Percentiles rank a stretch among this genome's conserved stretches.
These are phyloP conservation scores for Boletus subcaerulescens DNA, from an alignment of 768 basidiomycete genomes.

Conservation along the genomic window DNA sequence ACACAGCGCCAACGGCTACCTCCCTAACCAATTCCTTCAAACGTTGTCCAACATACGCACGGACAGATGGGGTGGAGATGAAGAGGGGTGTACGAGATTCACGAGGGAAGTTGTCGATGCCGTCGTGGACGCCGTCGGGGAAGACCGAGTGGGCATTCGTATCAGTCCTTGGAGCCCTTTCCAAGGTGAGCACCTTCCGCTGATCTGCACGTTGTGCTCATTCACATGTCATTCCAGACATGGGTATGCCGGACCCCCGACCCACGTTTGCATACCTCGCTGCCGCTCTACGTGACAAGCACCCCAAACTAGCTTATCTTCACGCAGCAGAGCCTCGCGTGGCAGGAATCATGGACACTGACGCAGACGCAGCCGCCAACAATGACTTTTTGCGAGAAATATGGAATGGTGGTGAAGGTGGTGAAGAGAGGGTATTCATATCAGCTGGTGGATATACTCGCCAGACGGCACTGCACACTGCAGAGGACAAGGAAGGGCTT, in stretches of 20 bases:
- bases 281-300: constrained; percentile 31
- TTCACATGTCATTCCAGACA: not conserved
- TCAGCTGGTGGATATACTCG: not conserved
- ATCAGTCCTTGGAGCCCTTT: constrained; percentile 40
- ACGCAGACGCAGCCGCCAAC: not conserved
- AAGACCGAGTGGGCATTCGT: constrained; percentile 41
- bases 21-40: too few species aligned
- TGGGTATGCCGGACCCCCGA: not conserved
- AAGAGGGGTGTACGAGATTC: constrained; percentile 49
- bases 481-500: not conserved
- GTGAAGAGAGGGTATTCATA: not conserved
- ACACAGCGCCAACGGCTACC: constrained; percentile 15
- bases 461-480: not conserved
- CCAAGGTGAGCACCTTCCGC: constrained; percentile 25
- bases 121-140: constrained; percentile 39
- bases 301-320: constrained; percentile 43
- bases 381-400: not conserved
- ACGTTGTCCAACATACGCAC: too few species aligned
- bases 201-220: not conserved
- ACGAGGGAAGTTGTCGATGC: constrained; percentile 37
- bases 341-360: rapidly evolving
- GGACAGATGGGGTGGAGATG: constrained; percentile 55
- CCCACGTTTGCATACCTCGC: constrained; percentile 49
- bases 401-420: not conserved
- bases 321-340: constrained; percentile 35